Conservation (phyloP, 1,284 basidiomycete genomes). For the Thelephora terrestris region DNA sequence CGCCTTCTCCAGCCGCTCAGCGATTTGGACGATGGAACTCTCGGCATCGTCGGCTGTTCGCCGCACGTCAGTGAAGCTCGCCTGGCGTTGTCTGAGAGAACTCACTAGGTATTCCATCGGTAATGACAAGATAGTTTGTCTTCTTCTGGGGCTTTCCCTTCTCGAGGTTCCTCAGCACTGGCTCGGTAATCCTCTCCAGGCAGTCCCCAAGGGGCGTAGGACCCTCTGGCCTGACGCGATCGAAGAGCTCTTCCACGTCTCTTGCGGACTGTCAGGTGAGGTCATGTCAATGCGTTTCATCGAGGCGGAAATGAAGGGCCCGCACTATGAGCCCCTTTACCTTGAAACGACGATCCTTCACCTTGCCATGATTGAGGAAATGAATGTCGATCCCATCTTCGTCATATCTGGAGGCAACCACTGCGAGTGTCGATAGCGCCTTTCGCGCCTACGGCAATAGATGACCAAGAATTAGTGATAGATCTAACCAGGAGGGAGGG, state of each 20-base stretch:
- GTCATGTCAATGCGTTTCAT: background rate
- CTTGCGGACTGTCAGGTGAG: slow-evolving; percentile 1
- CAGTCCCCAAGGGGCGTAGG: slow-evolving; percentile 34
- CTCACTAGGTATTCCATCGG: slow-evolving; percentile 40
- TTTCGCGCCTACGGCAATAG: slow-evolving; percentile 23
- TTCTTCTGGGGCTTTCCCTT: slow-evolving; percentile 30
- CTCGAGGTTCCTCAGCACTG: slow-evolving; percentile 27
- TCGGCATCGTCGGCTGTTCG: slow-evolving; percentile 40
- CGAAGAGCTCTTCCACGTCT: slow-evolving; percentile 32
- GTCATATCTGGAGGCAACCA: slow-evolving; percentile 29
- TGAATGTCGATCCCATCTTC: slow-evolving; percentile 33
- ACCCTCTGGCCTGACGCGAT: slow-evolving; percentile 31
- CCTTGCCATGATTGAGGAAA: slow-evolving; percentile 29
- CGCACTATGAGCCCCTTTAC: no score
- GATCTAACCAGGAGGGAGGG: slow-evolving; percentile 21
- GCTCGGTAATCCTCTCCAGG: slow-evolving; percentile 27
- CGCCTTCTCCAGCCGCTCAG: slow-evolving; percentile 36
- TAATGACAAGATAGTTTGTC: slow-evolving; percentile 34
- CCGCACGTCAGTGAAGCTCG: background rate
- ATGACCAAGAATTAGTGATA: slow-evolving; percentile 27
- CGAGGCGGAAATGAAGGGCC: no score
- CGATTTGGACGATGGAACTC: slow-evolving; percentile 35
- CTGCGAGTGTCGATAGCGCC: slow-evolving; percentile 33
- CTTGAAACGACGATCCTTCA: background rate
- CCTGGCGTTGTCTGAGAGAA: background rate